Evolutionary conservation across 1,139 yeast species (phyloP), one percentile per base, ranked within the genome.

Genomic region (Blastobotrys persicus): DNA sequence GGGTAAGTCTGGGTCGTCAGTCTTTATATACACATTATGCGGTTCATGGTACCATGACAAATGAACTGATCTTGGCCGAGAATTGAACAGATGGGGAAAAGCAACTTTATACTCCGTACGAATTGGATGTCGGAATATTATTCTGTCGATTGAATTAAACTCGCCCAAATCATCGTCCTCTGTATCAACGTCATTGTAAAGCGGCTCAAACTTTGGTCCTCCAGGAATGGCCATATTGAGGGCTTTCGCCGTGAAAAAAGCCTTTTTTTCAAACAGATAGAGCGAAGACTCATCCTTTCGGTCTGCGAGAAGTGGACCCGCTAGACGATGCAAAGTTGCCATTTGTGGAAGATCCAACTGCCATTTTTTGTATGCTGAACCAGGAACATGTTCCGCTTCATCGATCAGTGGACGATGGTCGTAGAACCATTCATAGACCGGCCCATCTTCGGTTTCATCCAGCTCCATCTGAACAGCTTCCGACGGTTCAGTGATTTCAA

Each of bases 191-290:
- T 56, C 58, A 52, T 83, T 82, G 67, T 74, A 81, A n/a, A 91
- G 68, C 0, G 96, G 96, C 67, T 91, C 98, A 66, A 91, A 92
- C 62, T 85, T 88, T 3, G 99, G 98, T 0, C 98, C 99, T 2
- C 96, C 96, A 0, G 97, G 97, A 37, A 92, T 74, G 1, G 95
- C 84, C 47, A 83, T 76, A 61, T 89, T 89, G 52, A 94, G 74
- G 5, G 95, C 92, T 61, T 92, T 92, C 1, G 98, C 95, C 0
- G 97, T 89, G 64, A 85, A 80, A 55, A 92, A 86, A 0, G 96
- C 76, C 50, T 83, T 76, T 52, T 78, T 81, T 59, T 89, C 89
- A 65, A 89, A 92, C 37, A 88, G 68, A 60, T 85, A 85, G 55
- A 69, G 76, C 56, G 78, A 78, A 60, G 84, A 83, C 60, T 82